Conservation (phyloP, 2,329 filamentous ascomycete genomes). For the Penicillium decumbens region DNA sequence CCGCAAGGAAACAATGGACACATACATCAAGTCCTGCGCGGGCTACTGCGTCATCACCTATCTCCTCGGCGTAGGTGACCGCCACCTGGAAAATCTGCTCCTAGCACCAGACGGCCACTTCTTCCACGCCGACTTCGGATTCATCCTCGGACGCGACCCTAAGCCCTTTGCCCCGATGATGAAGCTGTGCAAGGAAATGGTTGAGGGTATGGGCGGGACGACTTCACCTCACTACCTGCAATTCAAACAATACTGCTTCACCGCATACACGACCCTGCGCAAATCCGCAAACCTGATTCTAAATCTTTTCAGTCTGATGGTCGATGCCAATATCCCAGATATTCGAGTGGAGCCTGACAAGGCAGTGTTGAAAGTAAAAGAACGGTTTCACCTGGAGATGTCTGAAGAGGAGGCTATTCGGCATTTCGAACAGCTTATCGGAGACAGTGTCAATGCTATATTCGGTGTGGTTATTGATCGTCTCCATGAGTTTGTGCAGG, state of each 20-base stretch:
- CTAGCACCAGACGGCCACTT: conserved; percentile 87
- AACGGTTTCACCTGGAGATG: conserved; percentile 87
- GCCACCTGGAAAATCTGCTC: conserved; percentile 91
- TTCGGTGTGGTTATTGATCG: conserved; percentile 94
- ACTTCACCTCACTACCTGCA: conserved; percentile 74
- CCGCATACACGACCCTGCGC: conserved; percentile 84
- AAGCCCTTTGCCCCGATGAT: conserved; percentile 96
- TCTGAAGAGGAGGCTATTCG: conserved; percentile 87
- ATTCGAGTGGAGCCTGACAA: conserved; percentile 90
- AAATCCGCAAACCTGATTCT: conserved; percentile 88
- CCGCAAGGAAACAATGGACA: conserved; percentile 88
- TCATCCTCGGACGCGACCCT: conserved; percentile 92
- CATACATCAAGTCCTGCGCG: conserved; percentile 90
- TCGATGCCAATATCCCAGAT: conserved; percentile 94
- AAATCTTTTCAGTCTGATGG: conserved; percentile 94
- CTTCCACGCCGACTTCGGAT: conserved; percentile 98
- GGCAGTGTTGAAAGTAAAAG: conserved; percentile 89
- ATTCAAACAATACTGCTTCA: conserved; percentile 95
- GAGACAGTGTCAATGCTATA: conserved; percentile 82
- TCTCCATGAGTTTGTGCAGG: conserved; percentile 88
- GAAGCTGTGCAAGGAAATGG: conserved; percentile 97
- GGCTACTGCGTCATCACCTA: conserved; percentile 99
- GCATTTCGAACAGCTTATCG: conserved; percentile 82
- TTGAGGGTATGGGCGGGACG: conserved; percentile 92
- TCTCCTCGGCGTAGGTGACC: conserved; percentile 89